Evolutionary conservation across 176 grass and related monocot genomes (phyloP).

Genomic region (Lolium rigidum): DNA sequence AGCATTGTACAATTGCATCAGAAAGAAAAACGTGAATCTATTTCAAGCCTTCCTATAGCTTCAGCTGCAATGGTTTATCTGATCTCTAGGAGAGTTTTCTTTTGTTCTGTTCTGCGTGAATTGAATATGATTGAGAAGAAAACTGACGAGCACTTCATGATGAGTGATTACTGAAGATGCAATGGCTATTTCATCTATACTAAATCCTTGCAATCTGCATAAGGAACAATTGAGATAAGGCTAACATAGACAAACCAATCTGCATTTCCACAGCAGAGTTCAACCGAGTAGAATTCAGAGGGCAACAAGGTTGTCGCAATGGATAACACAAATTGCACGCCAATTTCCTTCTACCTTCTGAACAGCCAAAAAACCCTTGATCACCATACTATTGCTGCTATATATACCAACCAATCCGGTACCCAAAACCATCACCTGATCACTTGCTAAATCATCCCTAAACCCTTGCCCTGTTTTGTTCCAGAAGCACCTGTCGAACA

Average conservation of each 20-base stretch:
- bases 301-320: slow-evolving; percentile 20
- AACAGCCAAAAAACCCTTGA: slow-evolving; percentile 19
- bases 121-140: neutral
- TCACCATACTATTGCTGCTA: neutral
- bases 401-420: slow-evolving; percentile 35
- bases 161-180: neutral
- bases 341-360: slow-evolving; percentile 36
- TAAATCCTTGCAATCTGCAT: neutral
- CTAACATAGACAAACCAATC: neutral
- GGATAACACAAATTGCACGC: slow-evolving; percentile 36
- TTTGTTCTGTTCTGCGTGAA: neutral
- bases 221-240: too few relatives aligned
- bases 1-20: slow-evolving; percentile 34
- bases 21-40: neutral
- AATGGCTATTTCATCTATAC: neutral
- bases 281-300: neutral
- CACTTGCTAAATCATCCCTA: slow-evolving; percentile 47
- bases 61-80: neutral
- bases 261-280: slow-evolving; percentile 25
- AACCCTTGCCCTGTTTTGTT: neutral
- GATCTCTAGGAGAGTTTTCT: neutral
- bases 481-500: neutral
- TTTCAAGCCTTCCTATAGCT: neutral
- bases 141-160: neutral
- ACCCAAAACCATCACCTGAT: slow-evolving; percentile 33